Base-by-base conservation (phyloP, 116 monocot species). In the Thalassia testudinum region DNA sequence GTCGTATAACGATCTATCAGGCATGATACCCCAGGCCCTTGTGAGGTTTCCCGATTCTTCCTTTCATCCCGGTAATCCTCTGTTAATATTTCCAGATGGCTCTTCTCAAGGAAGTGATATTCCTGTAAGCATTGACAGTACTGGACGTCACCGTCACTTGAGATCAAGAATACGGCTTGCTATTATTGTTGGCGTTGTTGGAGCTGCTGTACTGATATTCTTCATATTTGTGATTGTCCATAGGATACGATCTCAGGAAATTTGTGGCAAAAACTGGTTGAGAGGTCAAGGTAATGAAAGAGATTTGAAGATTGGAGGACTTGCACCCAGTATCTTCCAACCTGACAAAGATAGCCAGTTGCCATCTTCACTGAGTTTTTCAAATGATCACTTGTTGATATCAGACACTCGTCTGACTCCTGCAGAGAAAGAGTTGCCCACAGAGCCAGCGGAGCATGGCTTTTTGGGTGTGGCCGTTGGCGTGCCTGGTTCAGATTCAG, bases 11-110 rank as follows among this genome's bases (percentile, higher is more conserved):
- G 69, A 88, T 70, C 65, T 95, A 28, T 76, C 75, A 23, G 95
- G 95, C 28, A 49, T 56, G 60, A 48, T 95, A 42, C 95, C 95
- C 58, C 38, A 54, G 60, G 70, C 52, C 65, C 62, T 88, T 65
- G 66, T 30, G 43, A 79, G 50, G 62, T 88, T 95, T 49, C 81
- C 81, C 29, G 24, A 1, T 29, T 50, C 66, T 21, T 74, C 79
- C 56, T 95, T 95, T 69, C 53, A 54, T 68, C 95, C 95, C 43
- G 95, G 95, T 63, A 95, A 95, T 62, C 2, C 47, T 37, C 54
- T 76, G 14, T 62, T 95, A 19, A 44, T 75, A 21, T 67, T 78
- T 21, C 62, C 81, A 26, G 66, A 74, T 51, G 64, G 24, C 24
- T 37, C 56, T 11, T 49, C 78, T 53, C 18, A 48, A 30, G 7